Conservation (phyloP, 306 rosid species). For the Datisca glomerata region DNA sequence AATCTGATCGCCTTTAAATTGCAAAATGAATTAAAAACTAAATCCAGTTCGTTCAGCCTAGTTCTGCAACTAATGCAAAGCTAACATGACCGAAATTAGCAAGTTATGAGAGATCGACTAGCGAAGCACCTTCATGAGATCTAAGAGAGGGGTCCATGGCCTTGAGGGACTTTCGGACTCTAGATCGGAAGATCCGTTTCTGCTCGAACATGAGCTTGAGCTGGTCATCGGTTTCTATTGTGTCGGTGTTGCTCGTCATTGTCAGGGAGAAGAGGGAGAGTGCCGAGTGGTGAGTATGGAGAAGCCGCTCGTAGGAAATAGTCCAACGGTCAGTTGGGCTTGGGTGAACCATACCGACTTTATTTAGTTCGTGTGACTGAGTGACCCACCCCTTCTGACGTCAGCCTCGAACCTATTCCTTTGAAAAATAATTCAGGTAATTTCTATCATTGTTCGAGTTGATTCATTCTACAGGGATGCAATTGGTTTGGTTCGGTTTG, state of each 20-base stretch:
- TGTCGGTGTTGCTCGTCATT: constrained; percentile 11
- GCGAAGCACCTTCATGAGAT: constrained; percentile 62
- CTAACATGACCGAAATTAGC: not conserved
- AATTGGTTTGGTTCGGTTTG: too few relatives aligned
- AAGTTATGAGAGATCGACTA: not conserved
- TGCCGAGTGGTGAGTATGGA: too few relatives aligned
- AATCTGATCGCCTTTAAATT: not conserved
- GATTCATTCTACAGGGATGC: too few relatives aligned
- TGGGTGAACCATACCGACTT: too few relatives aligned
- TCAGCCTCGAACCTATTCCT: too few relatives aligned
- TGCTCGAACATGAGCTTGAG: constrained; percentile 51
- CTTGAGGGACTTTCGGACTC: constrained; percentile 59
- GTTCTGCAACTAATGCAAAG: not conserved
- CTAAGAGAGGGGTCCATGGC: constrained; percentile 56
- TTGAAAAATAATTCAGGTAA: too few relatives aligned
- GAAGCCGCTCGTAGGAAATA: too few relatives aligned
- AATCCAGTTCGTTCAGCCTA: not conserved
- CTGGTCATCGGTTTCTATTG: constrained; percentile 10
- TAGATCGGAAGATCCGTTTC: constrained; percentile 49
- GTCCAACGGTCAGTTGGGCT: too few relatives aligned
- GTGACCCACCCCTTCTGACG: too few relatives aligned
- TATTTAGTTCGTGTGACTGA: too few relatives aligned
- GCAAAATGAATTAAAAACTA: not conserved
- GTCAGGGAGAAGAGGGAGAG: constrained; percentile 1
- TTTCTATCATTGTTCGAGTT: too few relatives aligned